These are phyloP conservation scores for Gossypium mustelinum DNA, from an alignment of 345 rosid genomes.

Conservation along the genomic window DNA sequence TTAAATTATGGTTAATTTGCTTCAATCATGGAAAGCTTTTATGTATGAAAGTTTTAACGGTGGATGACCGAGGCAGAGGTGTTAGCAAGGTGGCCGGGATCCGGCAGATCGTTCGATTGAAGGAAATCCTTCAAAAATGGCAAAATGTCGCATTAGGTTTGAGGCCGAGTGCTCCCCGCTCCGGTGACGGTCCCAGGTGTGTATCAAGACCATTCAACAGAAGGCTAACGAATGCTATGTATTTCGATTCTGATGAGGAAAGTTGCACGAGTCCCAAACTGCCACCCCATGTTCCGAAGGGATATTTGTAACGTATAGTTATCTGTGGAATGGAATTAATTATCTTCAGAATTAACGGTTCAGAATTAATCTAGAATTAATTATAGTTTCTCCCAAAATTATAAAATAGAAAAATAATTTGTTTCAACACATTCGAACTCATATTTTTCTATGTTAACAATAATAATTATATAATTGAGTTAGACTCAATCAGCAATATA, in stretches of 20 bases:
- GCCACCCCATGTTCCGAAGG: conserved; percentile 81
- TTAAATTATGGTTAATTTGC: neutral
- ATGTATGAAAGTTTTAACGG: conserved; percentile 21
- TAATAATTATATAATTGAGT: too few species aligned
- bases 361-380: too few species aligned
- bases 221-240: conserved; percentile 40
- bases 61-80: conserved; percentile 64
- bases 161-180: conserved; percentile 20
- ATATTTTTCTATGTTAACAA: rapidly evolving
- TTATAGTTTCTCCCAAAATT: rapidly evolving
- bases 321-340: too few species aligned
- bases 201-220: conserved; percentile 45
- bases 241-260: conserved; percentile 84
- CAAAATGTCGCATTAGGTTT: conserved; percentile 61
- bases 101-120: conserved; percentile 72
- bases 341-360: too few species aligned
- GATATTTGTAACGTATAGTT: conserved; percentile 34
- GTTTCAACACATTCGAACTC: rapidly evolving
- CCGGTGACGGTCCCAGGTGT: conserved; percentile 23
- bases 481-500: too few species aligned
- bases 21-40: conserved; percentile 1
- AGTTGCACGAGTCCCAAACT: conserved; percentile 63
- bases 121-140: conserved; percentile 91
- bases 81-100: conserved; percentile 63
- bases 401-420: too few species aligned